These are phyloP conservation scores for Scleromitrula shiraiana DNA, from an alignment of 2,329 filamentous ascomycete genomes.

Conservation along the genomic window DNA sequence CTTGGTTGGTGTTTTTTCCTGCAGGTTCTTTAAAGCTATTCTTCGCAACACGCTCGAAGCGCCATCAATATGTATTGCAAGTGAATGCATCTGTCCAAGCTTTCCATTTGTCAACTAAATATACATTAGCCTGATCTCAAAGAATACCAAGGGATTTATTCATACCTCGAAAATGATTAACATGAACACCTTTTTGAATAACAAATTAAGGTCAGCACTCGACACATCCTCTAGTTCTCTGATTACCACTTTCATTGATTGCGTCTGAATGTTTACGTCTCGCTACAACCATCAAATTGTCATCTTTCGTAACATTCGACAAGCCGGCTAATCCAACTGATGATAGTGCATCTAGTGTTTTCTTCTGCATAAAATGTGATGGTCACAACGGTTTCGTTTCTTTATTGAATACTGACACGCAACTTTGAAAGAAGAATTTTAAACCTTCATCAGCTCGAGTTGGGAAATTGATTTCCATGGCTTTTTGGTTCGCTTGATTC, in stretches of 20 bases:
- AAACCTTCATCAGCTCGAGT: constrained; percentile 18
- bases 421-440: constrained; percentile 23
- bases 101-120: constrained; percentile 12
- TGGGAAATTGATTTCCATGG: no score
- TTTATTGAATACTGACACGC: no score
- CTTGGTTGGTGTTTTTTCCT: not conserved
- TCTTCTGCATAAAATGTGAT: not conserved
- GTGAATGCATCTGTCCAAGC: constrained; percentile 11
- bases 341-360: constrained; percentile 37
- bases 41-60: constrained; percentile 16
- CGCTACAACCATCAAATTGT: constrained; percentile 38
- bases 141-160: not conserved
- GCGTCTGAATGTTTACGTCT: constrained; percentile 43
- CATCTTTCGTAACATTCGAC: constrained; percentile 32
- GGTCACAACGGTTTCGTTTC: constrained; percentile 22
- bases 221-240: constrained; percentile 36
- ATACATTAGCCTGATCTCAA: no score
- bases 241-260: constrained; percentile 41
- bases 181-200: constrained; percentile 45
- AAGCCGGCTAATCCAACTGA: constrained; percentile 46
- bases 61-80: constrained; percentile 19
- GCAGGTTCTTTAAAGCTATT: constrained; percentile 1
- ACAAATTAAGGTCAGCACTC: constrained; percentile 41
- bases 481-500: no score
- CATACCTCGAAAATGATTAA: constrained; percentile 42